Percentiles rank a stretch among this genome's conserved stretches.
These are phyloP conservation scores for Trichoderma sp. DNA, from an alignment of 2,329 filamentous ascomycete species.

Conservation along the genomic window DNA sequence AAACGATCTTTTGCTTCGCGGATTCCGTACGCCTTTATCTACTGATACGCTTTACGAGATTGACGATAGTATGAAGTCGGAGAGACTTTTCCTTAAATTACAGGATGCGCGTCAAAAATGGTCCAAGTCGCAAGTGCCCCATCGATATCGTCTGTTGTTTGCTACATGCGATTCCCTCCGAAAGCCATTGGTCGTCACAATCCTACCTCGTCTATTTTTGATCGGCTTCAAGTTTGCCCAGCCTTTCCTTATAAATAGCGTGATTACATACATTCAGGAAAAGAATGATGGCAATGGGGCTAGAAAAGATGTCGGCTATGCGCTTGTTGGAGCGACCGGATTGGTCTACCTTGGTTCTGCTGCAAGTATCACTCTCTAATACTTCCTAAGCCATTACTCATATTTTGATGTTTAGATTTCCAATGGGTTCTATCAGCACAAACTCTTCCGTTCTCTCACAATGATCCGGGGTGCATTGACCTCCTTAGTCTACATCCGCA, in stretches of 20 bases:
- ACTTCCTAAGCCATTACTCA: neutral
- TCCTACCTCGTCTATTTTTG: slow-evolving; percentile 28
- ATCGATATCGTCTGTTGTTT: slow-evolving; percentile 17
- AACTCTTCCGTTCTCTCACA: slow-evolving; percentile 23
- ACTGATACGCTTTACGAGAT: slow-evolving; percentile 20
- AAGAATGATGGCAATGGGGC: neutral
- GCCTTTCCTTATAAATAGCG: slow-evolving; percentile 29
- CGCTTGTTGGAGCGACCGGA: slow-evolving; percentile 22
- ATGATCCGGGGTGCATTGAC: slow-evolving; percentile 26
- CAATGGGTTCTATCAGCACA: slow-evolving; percentile 22
- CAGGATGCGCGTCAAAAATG: slow-evolving; percentile 5
- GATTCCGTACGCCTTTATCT: slow-evolving; percentile 22
- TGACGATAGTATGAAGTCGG: slow-evolving; percentile 20
- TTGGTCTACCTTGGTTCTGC: slow-evolving; percentile 26
- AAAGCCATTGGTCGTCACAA: slow-evolving; percentile 19
- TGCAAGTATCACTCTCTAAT: neutral
- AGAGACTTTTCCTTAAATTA: slow-evolving; percentile 17
- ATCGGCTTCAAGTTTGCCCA: slow-evolving; percentile 32
- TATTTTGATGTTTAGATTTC: neutral
- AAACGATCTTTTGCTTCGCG: slow-evolving; percentile 29
- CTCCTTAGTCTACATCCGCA: slow-evolving; percentile 24
- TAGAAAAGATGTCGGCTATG: slow-evolving; percentile 16
- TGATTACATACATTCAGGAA: neutral
- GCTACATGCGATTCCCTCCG: slow-evolving; percentile 7
- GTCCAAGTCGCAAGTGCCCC: neutral